Base-by-base conservation (phyloP, 1,284 basidiomycete genomes). In the Kwoniella shivajii region DNA sequence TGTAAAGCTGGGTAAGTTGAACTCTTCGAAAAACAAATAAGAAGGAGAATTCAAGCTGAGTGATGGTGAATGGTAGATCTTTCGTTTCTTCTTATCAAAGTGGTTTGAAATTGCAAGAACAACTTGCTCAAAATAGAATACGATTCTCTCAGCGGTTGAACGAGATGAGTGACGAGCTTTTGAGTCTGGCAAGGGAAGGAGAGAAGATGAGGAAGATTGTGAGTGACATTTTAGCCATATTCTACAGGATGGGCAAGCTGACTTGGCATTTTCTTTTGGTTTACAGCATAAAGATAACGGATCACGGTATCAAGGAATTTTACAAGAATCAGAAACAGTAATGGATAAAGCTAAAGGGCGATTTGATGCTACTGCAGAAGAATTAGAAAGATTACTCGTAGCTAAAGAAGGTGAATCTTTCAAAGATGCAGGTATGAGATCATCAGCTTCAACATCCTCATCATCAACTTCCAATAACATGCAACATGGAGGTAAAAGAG, bases 121-220 rank as follows among this genome's bases (percentile, higher is more conserved):
- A 83, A 43, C 84, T 98, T 78, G 91, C 88, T 14, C 92, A 95
- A 67, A 93, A 92, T 73, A 83, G 92, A 43, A 77, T 94, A 47
- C 85, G 88, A 47, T 96, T 98, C 69, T 84, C 92, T 0, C 84
- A 87, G 60, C 86, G 92, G 39, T 81, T 99, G 50, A 88, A 88
- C 68, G 94, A 97, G 77, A 98, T 97, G 90, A 88, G 89, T 70
- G 93, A 98, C 41, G 95, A 99, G 74, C 82, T 98, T n/a, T 80
- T 83, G 18, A 87, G 84, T 22, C 80, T 98, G 2, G 85, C 87
- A 0, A 90, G 92, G 68, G 94, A 99, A 75, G 91, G 96, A 1
- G 95, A 99, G 65, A 93, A 92, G 80, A 88, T 88, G 72, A 83
- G 95, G 53, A 97, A 98, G 78, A 83, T 86, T 76, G 90, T 89